Evolutionary conservation across 1,139 yeast genomes (phyloP).

Genomic region (Candida sp.): DNA sequence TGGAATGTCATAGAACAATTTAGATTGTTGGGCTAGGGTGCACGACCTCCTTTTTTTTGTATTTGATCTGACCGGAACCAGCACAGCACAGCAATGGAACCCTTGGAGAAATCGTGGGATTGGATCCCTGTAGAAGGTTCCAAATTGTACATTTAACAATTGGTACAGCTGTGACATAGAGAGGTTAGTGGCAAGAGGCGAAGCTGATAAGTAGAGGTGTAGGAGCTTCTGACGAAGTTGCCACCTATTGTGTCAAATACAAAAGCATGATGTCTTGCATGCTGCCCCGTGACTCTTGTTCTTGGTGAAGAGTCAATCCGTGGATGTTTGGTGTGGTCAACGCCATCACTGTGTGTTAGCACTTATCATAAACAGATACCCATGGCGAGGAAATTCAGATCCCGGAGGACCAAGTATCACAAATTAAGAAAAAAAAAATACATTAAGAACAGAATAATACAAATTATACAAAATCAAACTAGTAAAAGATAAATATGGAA

Average conservation of each 20-base stretch:
- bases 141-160: neutral
- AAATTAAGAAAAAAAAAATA: neutral
- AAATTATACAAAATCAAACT: neutral
- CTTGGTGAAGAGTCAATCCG: too few species aligned
- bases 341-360: too few species aligned
- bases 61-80: neutral
- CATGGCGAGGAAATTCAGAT: neutral
- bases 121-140: neutral
- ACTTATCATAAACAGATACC: neutral
- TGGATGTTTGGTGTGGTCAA: too few species aligned
- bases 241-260: too few species aligned
- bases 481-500: neutral
- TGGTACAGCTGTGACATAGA: too few species aligned
- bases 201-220: too few species aligned
- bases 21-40: neutral
- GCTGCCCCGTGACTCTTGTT: too few species aligned
- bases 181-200: neutral
- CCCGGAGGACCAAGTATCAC: neutral
- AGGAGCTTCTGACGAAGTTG: too few species aligned
- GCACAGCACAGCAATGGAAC: neutral
- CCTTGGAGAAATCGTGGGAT: neutral
- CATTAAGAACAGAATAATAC: neutral
- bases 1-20: constrained; percentile 11
- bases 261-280: too few species aligned
- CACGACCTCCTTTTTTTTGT: neutral